Evolutionary conservation across 2,329 filamentous ascomycete genomes (phyloP).

Genomic region (Botrytis aclada): DNA sequence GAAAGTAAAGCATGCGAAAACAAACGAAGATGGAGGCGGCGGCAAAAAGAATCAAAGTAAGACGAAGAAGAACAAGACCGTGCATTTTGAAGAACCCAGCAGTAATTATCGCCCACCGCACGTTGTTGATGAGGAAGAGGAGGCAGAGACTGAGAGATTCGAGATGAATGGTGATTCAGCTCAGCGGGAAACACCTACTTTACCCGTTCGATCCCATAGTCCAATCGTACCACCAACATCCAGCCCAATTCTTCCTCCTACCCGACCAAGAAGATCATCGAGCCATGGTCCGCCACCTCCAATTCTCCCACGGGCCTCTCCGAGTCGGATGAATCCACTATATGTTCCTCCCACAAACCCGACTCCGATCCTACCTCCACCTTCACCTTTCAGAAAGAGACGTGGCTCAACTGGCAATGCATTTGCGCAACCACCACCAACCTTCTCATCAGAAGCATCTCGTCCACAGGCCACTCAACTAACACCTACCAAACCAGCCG

Average conservation of each 20-base stretch:
- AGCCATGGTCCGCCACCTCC: neutral
- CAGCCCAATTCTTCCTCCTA: neutral
- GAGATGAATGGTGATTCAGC: neutral
- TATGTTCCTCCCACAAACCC: neutral
- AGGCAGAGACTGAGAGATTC: neutral
- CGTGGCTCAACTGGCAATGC: neutral
- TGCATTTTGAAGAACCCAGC: neutral
- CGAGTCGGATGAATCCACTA: neutral
- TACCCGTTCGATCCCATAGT: neutral
- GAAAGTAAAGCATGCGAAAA: neutral
- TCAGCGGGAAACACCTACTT: neutral
- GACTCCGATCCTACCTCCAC: constrained; percentile 11
- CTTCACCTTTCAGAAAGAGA: constrained; percentile 4
- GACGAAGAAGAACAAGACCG: neutral
- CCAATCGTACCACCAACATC: neutral
- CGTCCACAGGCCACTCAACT: neutral
- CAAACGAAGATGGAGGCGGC: neutral
- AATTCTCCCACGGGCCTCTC: neutral
- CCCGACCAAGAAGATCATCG: neutral
- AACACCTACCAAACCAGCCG: neutral
- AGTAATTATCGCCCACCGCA: neutral
- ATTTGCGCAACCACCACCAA: neutral
- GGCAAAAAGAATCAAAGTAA: neutral
- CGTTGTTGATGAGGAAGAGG: neutral
- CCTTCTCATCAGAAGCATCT: neutral